Evolutionary conservation across 345 rosid genomes (phyloP).

Genomic region (Trapa bicornis): DNA sequence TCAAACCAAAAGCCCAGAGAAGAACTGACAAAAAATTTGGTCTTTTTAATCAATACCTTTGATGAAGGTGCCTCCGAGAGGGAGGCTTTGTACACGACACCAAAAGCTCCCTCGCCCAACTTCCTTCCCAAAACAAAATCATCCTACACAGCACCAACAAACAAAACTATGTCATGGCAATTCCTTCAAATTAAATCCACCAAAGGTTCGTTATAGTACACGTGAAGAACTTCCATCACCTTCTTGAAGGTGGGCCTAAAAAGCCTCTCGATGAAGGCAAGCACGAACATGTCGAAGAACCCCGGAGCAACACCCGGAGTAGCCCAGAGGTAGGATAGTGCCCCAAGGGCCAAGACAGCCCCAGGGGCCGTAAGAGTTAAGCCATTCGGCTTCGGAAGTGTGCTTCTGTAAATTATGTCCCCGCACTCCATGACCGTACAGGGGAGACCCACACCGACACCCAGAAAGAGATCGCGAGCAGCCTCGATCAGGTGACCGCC

Average conservation of each 20-base stretch:
- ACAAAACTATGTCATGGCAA: constrained; percentile 5
- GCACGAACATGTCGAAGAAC: constrained; percentile 89
- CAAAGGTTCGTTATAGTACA: neutral
- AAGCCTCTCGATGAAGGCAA: constrained; percentile 81
- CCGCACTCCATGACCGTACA: constrained; percentile 99
- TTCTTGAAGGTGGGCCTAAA: constrained; percentile 63
- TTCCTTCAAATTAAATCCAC: neutral
- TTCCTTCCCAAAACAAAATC: constrained; percentile 91
- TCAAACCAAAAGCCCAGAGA: neutral
- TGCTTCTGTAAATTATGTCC: constrained; percentile 85
- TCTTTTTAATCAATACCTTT: constrained; percentile 27
- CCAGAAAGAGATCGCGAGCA: constrained; percentile 61
- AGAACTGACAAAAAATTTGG: neutral
- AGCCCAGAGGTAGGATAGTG: constrained; percentile 90
- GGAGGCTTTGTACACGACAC: constrained; percentile 71
- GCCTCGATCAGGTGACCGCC: constrained; percentile 42
- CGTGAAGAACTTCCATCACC: constrained; percentile 24
- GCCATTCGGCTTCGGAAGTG: constrained; percentile 70
- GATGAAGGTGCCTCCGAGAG: constrained; percentile 51
- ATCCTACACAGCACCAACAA: constrained; percentile 43
- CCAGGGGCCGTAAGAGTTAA: constrained; percentile 76
- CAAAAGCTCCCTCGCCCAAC: constrained; percentile 94
- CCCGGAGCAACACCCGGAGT: constrained; percentile 99
- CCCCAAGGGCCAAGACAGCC: constrained; percentile 58
- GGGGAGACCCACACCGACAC: constrained; percentile 96